Base-by-base conservation (phyloP, 495 filamentous ascomycete species). In the Hyaloscypha bicolor region DNA sequence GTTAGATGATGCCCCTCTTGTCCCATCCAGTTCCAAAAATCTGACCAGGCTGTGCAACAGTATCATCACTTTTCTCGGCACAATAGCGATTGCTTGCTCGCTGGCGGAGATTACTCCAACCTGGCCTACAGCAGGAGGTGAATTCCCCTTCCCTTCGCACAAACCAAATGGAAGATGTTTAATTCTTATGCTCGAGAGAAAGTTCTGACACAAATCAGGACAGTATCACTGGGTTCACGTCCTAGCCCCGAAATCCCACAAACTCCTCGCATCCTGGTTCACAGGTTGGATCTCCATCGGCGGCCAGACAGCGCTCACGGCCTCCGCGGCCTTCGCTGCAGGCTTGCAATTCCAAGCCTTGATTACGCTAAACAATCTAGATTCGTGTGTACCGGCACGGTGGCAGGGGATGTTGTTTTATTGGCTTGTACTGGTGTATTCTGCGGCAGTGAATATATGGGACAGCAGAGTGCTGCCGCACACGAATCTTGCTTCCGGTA, bases 391-490 rank as follows among this genome's bases (percentile, higher is more conserved):
- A 2, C 68, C 72, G 11, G 57, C 81, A 31, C 65, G 77, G 32
- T 86, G 82, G 81, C 82, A 82, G 25, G 78, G 79, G 14, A 82
- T 81, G 0, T 62, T 86, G 45, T 71, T 85, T 35, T 78, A 82
- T 71, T 83, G 76, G 75, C 80, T 81, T 8, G 74, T 82, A 4
- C 68, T 80, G 5, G 33, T 78, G 4, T 70, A 82, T 21, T 71
- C 78, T 0, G 72, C 80, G 9, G 55, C 79, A 16, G 69, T 82
- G 56, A 86, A 86, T 66, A 74, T 80, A n/a, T 79, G 76, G 59
- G 72, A 74, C 9, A 73, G 75, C 19, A 75, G 73, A 45, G 52
- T 80, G 21, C 74, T 86, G 9, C 75, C 78, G 11, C 65, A 75
- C 25, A 72, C 86, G 48, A 82, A 87, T 68, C 53, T 66, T 25